Evolutionary conservation across 306 rosid genomes (phyloP).

Genomic region (Mucuna pruriens): DNA sequence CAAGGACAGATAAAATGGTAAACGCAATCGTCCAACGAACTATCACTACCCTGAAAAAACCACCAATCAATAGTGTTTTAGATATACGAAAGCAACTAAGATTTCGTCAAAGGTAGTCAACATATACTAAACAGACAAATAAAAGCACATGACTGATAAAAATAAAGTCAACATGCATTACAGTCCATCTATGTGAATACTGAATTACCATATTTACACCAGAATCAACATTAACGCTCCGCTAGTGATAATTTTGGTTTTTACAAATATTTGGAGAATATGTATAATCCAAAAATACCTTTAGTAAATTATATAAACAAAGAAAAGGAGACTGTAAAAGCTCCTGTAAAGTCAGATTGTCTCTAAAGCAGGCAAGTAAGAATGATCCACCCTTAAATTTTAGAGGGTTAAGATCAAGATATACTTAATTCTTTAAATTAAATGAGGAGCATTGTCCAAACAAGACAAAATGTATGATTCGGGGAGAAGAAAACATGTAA

Average conservation of each 20-base stretch:
- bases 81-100: neutral
- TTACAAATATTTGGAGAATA: neutral
- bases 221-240: neutral
- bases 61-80: constrained; percentile 10
- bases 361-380: neutral
- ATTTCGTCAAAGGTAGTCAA: neutral
- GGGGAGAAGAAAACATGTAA: neutral
- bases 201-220: neutral
- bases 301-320: neutral
- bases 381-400: neutral
- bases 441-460: neutral
- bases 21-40: constrained; percentile 49
- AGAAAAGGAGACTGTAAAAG: neutral
- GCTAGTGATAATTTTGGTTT: neutral
- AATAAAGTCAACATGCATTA: too few species aligned
- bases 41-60: constrained; percentile 54
- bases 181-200: neutral
- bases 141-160: too few species aligned
- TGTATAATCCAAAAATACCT: neutral
- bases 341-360: neutral
- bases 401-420: neutral
- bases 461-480: neutral
- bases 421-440: neutral
- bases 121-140: constrained; percentile 8
- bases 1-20: constrained; percentile 61